These are phyloP conservation scores for Cylindricascospora bacillispora DNA, from an alignment of 1,139 yeast species.

Conservation along the genomic window DNA sequence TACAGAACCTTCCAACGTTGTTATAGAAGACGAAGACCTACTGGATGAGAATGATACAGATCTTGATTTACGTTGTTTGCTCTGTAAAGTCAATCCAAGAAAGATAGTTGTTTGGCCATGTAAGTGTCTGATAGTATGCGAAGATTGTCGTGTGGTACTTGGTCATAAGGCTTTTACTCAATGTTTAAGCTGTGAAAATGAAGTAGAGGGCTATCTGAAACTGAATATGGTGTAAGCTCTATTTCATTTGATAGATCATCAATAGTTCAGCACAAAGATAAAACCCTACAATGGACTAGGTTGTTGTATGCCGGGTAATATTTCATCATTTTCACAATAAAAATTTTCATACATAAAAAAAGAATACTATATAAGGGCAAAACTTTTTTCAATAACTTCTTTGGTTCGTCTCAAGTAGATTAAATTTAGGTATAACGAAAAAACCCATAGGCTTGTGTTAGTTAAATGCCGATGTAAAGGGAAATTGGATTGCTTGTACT, in stretches of 20 bases:
- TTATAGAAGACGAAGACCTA: constrained; percentile 11
- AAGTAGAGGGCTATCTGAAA: constrained; percentile 47
- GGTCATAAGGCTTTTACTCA: constrained; percentile 63
- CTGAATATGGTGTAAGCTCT: constrained; percentile 25
- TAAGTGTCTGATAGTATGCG: constrained; percentile 78
- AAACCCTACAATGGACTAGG: no score
- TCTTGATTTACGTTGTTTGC: constrained; percentile 42
- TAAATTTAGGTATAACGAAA: no score
- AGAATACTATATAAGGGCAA: neutral
- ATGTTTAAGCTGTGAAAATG: constrained; percentile 76
- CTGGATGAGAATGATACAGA: constrained; percentile 4
- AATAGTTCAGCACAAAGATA: no score
- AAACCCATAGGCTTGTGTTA: constrained; percentile 41
- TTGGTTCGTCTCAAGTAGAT: neutral
- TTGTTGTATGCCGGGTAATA: constrained; percentile 1
- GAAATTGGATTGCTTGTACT: constrained; percentile 16
- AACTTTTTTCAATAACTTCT: neutral
- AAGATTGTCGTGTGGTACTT: constrained; percentile 64
- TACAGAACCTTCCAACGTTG: constrained; percentile 4
- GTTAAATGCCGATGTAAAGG: constrained; percentile 12
- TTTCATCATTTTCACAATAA: neutral
- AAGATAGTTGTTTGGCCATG: constrained; percentile 90
- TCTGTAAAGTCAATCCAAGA: constrained; percentile 65
- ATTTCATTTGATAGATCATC: no score
- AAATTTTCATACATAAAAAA: constrained; percentile 1